Conservation (phyloP, 768 basidiomycete species). For the Sistotremastrum niveocremeum region DNA sequence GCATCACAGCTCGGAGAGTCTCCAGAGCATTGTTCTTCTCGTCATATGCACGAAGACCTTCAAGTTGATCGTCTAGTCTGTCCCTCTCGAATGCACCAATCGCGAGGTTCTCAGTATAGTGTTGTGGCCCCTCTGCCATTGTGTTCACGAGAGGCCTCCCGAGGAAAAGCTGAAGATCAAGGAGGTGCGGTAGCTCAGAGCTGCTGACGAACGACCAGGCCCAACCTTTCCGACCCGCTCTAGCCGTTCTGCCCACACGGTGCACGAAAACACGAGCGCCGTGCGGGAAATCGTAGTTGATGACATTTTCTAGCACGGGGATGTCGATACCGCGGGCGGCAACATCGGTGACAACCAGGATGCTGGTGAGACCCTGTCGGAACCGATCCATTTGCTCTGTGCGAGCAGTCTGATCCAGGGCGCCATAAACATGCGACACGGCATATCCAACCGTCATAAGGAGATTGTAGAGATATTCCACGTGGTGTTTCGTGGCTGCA, state of each 20-base stretch:
- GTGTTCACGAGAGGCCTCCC: constrained; percentile 56
- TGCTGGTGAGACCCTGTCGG: constrained; percentile 59
- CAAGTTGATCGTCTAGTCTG: constrained; percentile 69
- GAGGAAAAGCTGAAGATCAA: constrained; percentile 89
- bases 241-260: constrained; percentile 91
- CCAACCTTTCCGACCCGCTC: constrained; percentile 90
- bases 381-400: constrained; percentile 86
- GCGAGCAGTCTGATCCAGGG: constrained; percentile 85
- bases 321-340: constrained; percentile 98
- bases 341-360: constrained; percentile 95
- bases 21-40: constrained; percentile 49
- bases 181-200: constrained; percentile 74
- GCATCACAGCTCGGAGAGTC: constrained; percentile 67
- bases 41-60: constrained; percentile 59
- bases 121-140: constrained; percentile 39
- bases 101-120: constrained; percentile 59
- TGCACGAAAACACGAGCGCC: constrained; percentile 91
- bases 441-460: constrained; percentile 73
- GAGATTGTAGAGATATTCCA: constrained; percentile 80
- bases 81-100: constrained; percentile 77
- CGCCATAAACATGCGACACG: constrained; percentile 89
- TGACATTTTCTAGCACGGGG: constrained; percentile 87
- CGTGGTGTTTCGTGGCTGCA: constrained; percentile 94
- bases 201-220: constrained; percentile 91
- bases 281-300: constrained; percentile 97